These are phyloP conservation scores for Seiridium cupressi DNA, from an alignment of 2,329 filamentous ascomycete genomes.

Conservation along the genomic window DNA sequence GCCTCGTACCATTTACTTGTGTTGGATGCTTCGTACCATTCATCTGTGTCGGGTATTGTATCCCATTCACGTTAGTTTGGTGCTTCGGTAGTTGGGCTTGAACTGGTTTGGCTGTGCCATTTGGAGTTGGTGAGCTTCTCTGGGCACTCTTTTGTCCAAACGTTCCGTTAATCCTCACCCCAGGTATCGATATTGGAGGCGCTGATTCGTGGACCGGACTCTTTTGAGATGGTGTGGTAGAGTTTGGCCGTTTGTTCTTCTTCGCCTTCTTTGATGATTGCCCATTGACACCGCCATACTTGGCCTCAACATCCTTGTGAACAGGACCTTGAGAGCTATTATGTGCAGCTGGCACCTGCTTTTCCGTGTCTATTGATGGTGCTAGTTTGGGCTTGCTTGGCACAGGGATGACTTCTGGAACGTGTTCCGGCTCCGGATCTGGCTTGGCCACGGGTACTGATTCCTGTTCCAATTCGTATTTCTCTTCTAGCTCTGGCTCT, in stretches of 20 bases:
- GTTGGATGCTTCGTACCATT: no score
- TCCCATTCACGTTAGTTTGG: no score
- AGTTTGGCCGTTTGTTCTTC: not conserved
- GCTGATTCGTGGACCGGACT: not conserved
- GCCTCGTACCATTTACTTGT: no score
- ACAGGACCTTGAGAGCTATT: not conserved
- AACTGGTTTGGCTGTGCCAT: not conserved
- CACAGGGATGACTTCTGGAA: no score
- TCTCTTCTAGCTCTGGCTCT: not conserved
- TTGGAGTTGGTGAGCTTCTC: not conserved
- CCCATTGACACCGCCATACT: not conserved
- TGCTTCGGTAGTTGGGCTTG: not conserved
- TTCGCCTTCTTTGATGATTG: conserved; percentile 4
- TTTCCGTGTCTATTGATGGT: not conserved
- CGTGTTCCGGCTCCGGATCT: not conserved
- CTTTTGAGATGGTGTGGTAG: not conserved
- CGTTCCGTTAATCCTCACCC: not conserved
- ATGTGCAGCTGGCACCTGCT: not conserved
- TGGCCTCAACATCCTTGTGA: not conserved
- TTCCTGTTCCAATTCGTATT: not conserved
- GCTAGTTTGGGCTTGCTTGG: not conserved
- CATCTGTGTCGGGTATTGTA: no score
- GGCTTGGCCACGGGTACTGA: not conserved
- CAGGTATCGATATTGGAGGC: not conserved
- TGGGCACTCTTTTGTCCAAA: not conserved